These are phyloP conservation scores for Naganishia friedmannii DNA, from an alignment of 768 basidiomycete species.

Conservation along the genomic window DNA sequence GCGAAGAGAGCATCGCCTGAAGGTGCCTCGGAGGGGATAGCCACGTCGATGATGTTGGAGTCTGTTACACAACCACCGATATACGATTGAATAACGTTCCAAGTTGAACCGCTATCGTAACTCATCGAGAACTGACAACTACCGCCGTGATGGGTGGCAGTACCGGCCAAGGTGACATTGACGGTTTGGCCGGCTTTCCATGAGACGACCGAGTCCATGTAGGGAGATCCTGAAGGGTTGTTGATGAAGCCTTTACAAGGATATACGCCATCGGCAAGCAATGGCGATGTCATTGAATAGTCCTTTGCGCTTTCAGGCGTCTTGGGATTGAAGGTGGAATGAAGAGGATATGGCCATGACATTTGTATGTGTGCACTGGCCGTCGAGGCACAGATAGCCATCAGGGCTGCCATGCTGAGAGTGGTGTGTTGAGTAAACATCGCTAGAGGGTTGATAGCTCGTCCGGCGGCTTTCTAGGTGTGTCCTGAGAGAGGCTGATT, in stretches of 20 bases:
- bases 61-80: slow-evolving; percentile 52
- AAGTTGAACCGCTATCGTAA: slow-evolving; percentile 53
- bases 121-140: slow-evolving; percentile 53
- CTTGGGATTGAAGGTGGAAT: slow-evolving; percentile 38
- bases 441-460: neutral
- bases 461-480: neutral
- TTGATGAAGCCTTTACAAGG: slow-evolving; percentile 52
- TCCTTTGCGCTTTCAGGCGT: slow-evolving; percentile 44
- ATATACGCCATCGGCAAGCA: slow-evolving; percentile 47
- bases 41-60: slow-evolving; percentile 39
- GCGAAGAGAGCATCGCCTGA: slow-evolving; percentile 49
- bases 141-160: slow-evolving; percentile 52
- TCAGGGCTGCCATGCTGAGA: neutral
- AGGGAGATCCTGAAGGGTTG: slow-evolving; percentile 35
- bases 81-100: slow-evolving; percentile 49
- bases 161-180: slow-evolving; percentile 43
- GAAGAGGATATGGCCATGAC: slow-evolving; percentile 33
- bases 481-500: no score
- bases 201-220: slow-evolving; percentile 44
- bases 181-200: slow-evolving; percentile 48
- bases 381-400: slow-evolving; percentile 11
- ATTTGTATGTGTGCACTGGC: slow-evolving; percentile 37
- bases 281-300: slow-evolving; percentile 50
- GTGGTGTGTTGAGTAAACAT: neutral
- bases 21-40: slow-evolving; percentile 49